These are phyloP conservation scores for Sherardia arvensis DNA, from an alignment of 257 asterid genomes.

Conservation along the genomic window DNA sequence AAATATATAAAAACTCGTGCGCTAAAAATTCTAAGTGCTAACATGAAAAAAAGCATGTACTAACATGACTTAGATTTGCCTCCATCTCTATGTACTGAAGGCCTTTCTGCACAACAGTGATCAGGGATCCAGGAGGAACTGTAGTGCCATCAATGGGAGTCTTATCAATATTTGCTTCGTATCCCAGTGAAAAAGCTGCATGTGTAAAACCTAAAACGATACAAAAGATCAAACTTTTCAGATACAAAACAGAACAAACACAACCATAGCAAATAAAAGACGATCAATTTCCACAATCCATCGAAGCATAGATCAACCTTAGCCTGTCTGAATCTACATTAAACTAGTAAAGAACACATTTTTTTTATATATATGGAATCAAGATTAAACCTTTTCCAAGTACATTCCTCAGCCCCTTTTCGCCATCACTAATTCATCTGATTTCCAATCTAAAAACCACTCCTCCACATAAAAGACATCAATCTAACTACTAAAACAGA, in stretches of 20 bases:
- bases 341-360: too few species aligned
- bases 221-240: neutral
- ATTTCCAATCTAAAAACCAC: neutral
- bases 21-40: too few species aligned
- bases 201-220: constrained; percentile 25
- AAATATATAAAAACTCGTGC: neutral
- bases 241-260: neutral
- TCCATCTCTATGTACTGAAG: constrained; percentile 36
- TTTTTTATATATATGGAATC: neutral
- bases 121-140: constrained; percentile 37
- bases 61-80: constrained; percentile 36
- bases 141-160: constrained; percentile 20
- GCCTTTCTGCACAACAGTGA: constrained; percentile 35
- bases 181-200: constrained; percentile 34
- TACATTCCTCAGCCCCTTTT: neutral
- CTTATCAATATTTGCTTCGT: constrained; percentile 28
- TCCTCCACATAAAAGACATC: neutral
- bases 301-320: neutral
- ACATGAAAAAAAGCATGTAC: constrained; percentile 14
- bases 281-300: neutral
- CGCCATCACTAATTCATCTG: too few species aligned
- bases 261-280: neutral
- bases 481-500: too few species aligned
- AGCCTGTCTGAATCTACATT: neutral
- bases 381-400: neutral